A percentile compares a stretch with the other conserved stretches of the same genome.
Evolutionary conservation across 805 yeast species (phyloP).

Genomic region (Starmera dryadoides): DNA sequence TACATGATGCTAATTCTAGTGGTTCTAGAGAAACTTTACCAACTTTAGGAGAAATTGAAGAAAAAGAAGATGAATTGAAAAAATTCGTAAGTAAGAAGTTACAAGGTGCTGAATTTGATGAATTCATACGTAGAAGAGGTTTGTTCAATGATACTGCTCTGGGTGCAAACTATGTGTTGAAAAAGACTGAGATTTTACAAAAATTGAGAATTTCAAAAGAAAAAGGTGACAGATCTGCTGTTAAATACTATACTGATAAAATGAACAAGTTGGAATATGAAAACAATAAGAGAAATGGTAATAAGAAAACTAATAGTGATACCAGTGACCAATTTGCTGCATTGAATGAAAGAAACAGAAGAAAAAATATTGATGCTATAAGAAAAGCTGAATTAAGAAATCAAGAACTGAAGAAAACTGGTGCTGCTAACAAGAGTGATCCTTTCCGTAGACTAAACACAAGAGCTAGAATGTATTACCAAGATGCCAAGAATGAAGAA

Average conservation of each 20-base stretch:
- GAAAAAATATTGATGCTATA: constrained; percentile 66
- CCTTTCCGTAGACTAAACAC: constrained; percentile 91
- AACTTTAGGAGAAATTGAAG: constrained; percentile 52
- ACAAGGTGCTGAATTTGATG: constrained; percentile 68
- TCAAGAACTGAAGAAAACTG: constrained; percentile 43
- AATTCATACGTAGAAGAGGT: constrained; percentile 69
- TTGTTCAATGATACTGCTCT: constrained; percentile 47
- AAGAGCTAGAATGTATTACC: constrained; percentile 74
- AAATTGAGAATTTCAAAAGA: constrained; percentile 71
- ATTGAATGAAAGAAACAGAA: constrained; percentile 57
- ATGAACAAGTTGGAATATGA: constrained; percentile 30
- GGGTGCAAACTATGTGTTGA: constrained; percentile 71
- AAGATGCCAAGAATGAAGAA: constrained; percentile 44
- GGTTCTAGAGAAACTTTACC: constrained; percentile 39
- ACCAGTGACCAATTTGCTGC: constrained; percentile 17
- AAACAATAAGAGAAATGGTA: constrained; percentile 26
- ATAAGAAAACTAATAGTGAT: constrained; percentile 29
- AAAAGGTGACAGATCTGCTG: constrained; percentile 36
- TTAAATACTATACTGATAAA: constrained; percentile 39
- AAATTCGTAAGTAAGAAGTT: constrained; percentile 59
- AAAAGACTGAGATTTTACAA: constrained; percentile 64
- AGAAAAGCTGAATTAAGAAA: constrained; percentile 73
- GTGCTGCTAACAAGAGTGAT: constrained; percentile 44
- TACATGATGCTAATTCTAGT: constrained; percentile 43
- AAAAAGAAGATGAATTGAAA: constrained; percentile 55